Evolutionary conservation across 177 flowering plant genomes (phyloP), one percentile per base, ranked within the genome.

Genomic region (Vitis hybrid): DNA sequence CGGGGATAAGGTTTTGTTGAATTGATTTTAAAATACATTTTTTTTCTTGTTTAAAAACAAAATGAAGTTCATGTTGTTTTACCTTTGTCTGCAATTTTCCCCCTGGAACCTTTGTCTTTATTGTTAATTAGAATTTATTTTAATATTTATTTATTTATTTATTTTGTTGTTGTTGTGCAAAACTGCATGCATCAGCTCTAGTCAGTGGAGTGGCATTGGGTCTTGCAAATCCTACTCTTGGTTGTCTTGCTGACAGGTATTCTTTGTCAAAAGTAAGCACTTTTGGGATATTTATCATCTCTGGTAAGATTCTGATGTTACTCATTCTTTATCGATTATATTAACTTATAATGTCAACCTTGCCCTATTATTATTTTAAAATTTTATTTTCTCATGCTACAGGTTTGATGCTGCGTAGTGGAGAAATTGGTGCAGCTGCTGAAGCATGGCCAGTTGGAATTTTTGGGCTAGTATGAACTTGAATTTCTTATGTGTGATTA

Each of bases 381-480:
- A 54, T 10, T 34, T 13, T 62, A 17, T 55, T 26, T 7, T 45
- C n/a, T 21, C 2, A 17, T 75, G 45, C 58, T 70, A n/a, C 65
- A 92, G 98, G 98, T 71, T 80, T 94, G 79, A 84, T 81, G 64
- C 75, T 94, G 84, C 89, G 86, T 59, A 86, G 84, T 76, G 87
- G 81, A 65, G 98, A 89, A 57, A 80, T 94, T 67, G 88, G 89
- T 69, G 94, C 89, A 58, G 94, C 98, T 56, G 79, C 79, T 21
- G 86, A 90, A 81, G 97, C 97, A 61, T 94, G 97, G 97, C 93
- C 91, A 62, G 94, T 79, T 2, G 97, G 89, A 85, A 48, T 89
- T n/a, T 84, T 88, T 85, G 98, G 98, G 87, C 91, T 94, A 66
- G 98, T 94, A 94, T 85, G 91, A 80, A 49, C 78, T 77, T 49